phyloP scores from a whole-genome alignment of 805 yeast species.

The Ogataea kodamae region DNA sequence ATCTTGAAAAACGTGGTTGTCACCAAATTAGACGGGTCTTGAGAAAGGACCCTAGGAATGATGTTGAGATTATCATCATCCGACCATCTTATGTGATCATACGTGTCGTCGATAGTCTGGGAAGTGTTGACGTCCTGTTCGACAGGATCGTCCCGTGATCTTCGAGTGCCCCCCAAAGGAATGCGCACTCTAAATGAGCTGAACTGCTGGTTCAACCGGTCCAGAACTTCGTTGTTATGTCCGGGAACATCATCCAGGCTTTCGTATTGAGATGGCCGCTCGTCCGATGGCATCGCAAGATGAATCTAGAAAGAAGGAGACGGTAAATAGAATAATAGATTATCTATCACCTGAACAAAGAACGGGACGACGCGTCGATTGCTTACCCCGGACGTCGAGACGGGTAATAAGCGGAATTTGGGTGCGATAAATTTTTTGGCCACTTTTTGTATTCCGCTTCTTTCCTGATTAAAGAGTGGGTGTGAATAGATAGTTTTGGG shows the following conservation, averaged over 20 bases:
- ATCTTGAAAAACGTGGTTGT: slow-evolving; percentile 26
- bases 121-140: neutral
- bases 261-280: too few species aligned
- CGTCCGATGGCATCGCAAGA: too few species aligned
- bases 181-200: slow-evolving; percentile 20
- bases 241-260: too few species aligned
- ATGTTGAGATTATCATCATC: slow-evolving; percentile 22
- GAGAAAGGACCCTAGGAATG: slow-evolving; percentile 24
- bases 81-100: slow-evolving; percentile 28
- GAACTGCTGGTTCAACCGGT: slow-evolving; percentile 18
- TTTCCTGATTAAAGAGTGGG: too few species aligned
- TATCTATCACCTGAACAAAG: slow-evolving; percentile 1
- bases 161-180: slow-evolving; percentile 12
- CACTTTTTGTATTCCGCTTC: slow-evolving; percentile 1
- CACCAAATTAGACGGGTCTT: slow-evolving; percentile 14
- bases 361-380: neutral
- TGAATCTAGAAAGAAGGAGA: too few species aligned
- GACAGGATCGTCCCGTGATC: slow-evolving; percentile 4
- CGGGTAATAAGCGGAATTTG: too few species aligned
- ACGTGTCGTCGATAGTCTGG: slow-evolving; percentile 2
- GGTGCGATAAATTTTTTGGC: neutral
- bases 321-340: neutral
- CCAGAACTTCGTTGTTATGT: slow-evolving; percentile 10
- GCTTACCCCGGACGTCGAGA: neutral
- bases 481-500: neutral